Evolutionary conservation across 257 asterid species (phyloP).

Genomic region (Echites panduratus): DNA sequence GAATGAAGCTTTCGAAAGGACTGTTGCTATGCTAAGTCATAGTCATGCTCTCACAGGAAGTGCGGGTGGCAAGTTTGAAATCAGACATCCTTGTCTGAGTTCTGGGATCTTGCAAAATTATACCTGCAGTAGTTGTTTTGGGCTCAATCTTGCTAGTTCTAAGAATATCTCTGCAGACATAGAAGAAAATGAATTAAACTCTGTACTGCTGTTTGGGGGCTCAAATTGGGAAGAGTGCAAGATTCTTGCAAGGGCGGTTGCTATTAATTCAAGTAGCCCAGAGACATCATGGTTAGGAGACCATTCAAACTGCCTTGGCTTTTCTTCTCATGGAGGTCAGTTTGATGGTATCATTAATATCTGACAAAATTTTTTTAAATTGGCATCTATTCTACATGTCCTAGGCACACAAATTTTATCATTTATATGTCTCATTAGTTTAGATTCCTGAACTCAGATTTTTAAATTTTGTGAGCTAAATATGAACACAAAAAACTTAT

Average conservation of each 20-base stretch:
- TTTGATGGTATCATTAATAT: slow-evolving; percentile 16
- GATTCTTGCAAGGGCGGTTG: slow-evolving; percentile 55
- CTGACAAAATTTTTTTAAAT: neutral
- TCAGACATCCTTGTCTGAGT: slow-evolving; percentile 71
- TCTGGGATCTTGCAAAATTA: slow-evolving; percentile 49
- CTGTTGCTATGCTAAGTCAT: slow-evolving; percentile 55
- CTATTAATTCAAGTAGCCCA: slow-evolving; percentile 53
- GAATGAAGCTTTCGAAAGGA: slow-evolving; percentile 73
- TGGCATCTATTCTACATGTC: neutral
- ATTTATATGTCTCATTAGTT: neutral
- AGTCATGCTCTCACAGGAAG: slow-evolving; percentile 37
- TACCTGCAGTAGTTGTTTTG: slow-evolving; percentile 61
- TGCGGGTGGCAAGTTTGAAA: slow-evolving; percentile 39
- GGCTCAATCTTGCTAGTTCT: slow-evolving; percentile 17
- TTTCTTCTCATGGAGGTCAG: slow-evolving; percentile 57
- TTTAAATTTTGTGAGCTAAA: neutral
- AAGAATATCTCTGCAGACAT: slow-evolving; percentile 16
- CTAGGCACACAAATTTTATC: neutral
- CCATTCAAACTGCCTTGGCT: slow-evolving; percentile 50
- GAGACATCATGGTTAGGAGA: slow-evolving; percentile 25
- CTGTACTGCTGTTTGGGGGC: slow-evolving; percentile 49
- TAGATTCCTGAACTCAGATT: neutral
- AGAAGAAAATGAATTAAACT: slow-evolving; percentile 21
- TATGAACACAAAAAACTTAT: neutral
- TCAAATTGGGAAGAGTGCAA: slow-evolving; percentile 69